phyloP scores from a whole-genome alignment of 129 eudicot genomes.

The Tagetes patula region DNA sequence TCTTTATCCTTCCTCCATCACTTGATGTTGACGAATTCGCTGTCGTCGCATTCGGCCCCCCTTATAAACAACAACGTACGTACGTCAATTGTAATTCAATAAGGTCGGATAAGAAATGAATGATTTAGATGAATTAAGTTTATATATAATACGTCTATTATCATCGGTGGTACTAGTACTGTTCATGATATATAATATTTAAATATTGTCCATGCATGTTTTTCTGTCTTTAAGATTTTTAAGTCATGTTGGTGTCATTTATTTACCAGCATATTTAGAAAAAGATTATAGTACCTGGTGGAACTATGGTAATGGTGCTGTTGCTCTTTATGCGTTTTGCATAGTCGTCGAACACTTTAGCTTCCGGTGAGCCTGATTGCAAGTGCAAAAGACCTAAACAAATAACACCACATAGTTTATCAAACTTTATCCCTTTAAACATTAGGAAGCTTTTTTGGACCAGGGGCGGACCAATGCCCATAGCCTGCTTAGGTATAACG shows the following conservation, averaged over 20 bases:
- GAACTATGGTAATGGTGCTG: conserved; percentile 14
- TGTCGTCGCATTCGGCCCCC: background rate
- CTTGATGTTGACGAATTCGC: conserved; percentile 15
- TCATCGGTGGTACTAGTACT: too few species aligned
- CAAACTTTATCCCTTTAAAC: background rate
- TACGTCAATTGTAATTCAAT: too few species aligned
- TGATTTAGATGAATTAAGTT: background rate
- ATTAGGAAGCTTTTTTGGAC: background rate
- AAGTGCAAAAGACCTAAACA: conserved; percentile 54
- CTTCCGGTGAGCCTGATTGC: conserved; percentile 52
- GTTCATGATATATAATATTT: too few species aligned
- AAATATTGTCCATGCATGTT: too few species aligned
- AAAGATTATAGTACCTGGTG: conserved; percentile 5
- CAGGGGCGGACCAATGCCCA: too few species aligned
- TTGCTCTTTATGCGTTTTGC: conserved; percentile 21
- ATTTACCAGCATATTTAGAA: too few species aligned
- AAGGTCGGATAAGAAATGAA: background rate
- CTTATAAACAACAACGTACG: conserved; percentile 15
- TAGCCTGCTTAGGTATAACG: too few species aligned
- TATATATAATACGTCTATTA: too few species aligned
- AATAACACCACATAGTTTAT: background rate
- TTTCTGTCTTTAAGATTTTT: too few species aligned
- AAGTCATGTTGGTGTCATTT: too few species aligned
- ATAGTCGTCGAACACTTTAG: conserved; percentile 53
- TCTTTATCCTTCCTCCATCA: conserved; percentile 24